Base-by-base conservation (phyloP, 208 protist species). In the Acanthamoeba culbertsoni region DNA sequence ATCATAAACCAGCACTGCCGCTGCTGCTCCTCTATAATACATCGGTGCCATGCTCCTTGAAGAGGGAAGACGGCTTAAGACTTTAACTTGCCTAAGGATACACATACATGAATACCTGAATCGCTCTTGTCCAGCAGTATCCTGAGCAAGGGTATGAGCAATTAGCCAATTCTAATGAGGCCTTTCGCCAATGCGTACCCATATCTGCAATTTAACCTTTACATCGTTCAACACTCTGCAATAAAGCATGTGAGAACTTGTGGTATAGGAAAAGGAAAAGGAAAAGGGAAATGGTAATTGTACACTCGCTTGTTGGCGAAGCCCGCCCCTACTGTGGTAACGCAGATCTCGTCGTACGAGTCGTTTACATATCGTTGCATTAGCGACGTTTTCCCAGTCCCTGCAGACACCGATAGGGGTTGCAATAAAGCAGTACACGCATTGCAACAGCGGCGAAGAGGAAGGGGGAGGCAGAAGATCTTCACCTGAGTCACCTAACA, bases 21-120 rank as follows among this genome's bases (percentile, higher is more conserved):
- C 94, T 18, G 86, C 91, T 31, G 95, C 94, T 43, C 93, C 95
- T 46, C 93, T 93, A 93, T 96, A 96, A 73, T 96, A 96, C 86
- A 96, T 95, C 12, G 95, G 95, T 31, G 95, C 94, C 62, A 96
- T 92, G 53, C 82, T 90, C 51, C 82, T 90, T 42, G 40, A 40
- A n/a, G 35, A 40, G 12, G 40, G 23, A n/a, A 31, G n/a, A 86
- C 8, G 75, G 62, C 16, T 10, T 18, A 8, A 55, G 48, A 55
- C 12, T 20, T n/a, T 4, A 3, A 1, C 20, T 28, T 28, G 18
- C n/a, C n/a, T 0, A 23, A 45, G 33, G 8, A 0, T 23, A 1
- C 20, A 48, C 42, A 43, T 53, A 53, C 26, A 53, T 6, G 33
- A 59, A 57, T 35, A 68, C 82, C 82, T 59, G 82, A 90, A 90